These are phyloP conservation scores for Stemphylium beticola DNA, from an alignment of 2,329 filamentous ascomycete species.

Conservation along the genomic window DNA sequence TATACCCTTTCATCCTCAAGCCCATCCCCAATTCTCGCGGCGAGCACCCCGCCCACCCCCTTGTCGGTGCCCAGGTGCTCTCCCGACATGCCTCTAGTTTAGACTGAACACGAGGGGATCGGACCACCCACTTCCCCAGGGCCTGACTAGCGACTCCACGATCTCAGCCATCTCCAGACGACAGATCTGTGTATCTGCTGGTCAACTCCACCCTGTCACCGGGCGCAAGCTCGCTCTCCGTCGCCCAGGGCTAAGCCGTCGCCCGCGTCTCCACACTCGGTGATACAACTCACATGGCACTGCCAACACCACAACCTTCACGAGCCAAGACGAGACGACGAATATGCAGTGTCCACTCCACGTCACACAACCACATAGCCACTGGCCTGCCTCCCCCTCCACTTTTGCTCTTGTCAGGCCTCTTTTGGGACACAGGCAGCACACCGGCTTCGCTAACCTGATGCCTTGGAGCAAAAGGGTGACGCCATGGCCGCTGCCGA, in stretches of 20 bases:
- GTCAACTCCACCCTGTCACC: slow-evolving; percentile 17
- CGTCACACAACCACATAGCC: slow-evolving; percentile 10
- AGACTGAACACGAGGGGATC: slow-evolving; percentile 9
- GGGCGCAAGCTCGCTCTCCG: slow-evolving; percentile 9
- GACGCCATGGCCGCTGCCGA: slow-evolving; percentile 18
- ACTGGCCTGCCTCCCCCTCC: slow-evolving; percentile 6
- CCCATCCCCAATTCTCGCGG: slow-evolving; percentile 2
- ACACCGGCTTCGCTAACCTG: slow-evolving; percentile 20
- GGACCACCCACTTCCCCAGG: slow-evolving; percentile 7
- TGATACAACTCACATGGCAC: slow-evolving; percentile 28
- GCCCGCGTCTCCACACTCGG: slow-evolving; percentile 19
- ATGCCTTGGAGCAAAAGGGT: slow-evolving; percentile 1
- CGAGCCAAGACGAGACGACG: slow-evolving; percentile 18
- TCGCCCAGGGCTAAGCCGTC: slow-evolving; percentile 22
- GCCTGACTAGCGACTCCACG: slow-evolving; percentile 5
- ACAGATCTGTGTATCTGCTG: slow-evolving; percentile 23
- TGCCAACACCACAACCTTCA: slow-evolving; percentile 34
- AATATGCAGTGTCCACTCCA: slow-evolving; percentile 21
- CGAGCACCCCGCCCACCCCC: slow-evolving; percentile 3
- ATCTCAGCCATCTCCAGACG: slow-evolving; percentile 14
- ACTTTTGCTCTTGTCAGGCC: slow-evolving; percentile 22
- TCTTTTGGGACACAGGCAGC: slow-evolving; percentile 23
- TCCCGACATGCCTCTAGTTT: neutral
- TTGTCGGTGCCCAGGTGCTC: neutral
- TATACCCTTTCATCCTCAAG: too few relatives aligned